Conservation (phyloP, 2,329 filamentous ascomycete genomes). For the Colletotrichum eremochloae region DNA sequence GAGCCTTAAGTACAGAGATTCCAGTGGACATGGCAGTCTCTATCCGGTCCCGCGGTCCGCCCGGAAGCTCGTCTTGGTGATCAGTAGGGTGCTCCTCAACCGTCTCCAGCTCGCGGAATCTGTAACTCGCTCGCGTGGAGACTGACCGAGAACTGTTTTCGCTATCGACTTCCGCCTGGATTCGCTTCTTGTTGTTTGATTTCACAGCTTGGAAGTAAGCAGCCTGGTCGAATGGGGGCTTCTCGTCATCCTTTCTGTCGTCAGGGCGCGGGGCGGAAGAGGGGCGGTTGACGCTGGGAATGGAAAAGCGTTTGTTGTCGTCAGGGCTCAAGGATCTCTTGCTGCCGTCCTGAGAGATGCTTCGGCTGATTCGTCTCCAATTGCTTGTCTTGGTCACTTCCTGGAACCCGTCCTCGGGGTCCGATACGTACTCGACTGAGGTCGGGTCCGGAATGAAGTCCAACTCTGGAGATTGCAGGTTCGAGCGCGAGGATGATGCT, state of each 20-base stretch:
- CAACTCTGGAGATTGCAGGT: slow-evolving; percentile 25
- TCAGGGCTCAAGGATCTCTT: slow-evolving; percentile 46
- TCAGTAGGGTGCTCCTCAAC: slow-evolving; percentile 29
- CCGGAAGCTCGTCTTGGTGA: slow-evolving; percentile 11
- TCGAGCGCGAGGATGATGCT: slow-evolving; percentile 21
- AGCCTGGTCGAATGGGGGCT: slow-evolving; percentile 13
- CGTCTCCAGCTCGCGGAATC: slow-evolving; percentile 32
- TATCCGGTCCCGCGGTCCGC: slow-evolving; percentile 24
- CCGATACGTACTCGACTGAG: slow-evolving; percentile 31
- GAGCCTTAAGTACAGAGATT: slow-evolving; percentile 2
- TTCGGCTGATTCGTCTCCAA: slow-evolving; percentile 16
- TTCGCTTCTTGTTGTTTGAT: slow-evolving; percentile 14
- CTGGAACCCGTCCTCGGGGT: slow-evolving; percentile 27
- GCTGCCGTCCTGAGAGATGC: slow-evolving; percentile 60
- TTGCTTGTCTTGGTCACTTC: slow-evolving; percentile 28
- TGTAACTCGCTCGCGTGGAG: slow-evolving; percentile 35
- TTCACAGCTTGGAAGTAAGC: slow-evolving; percentile 28
- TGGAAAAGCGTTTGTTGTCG: slow-evolving; percentile 12
- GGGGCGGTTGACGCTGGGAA: slow-evolving; percentile 2
- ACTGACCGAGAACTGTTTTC: slow-evolving; percentile 32
- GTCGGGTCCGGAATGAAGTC: slow-evolving; percentile 28
- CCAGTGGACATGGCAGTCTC: slow-evolving; percentile 24
- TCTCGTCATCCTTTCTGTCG: neutral
- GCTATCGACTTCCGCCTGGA: slow-evolving; percentile 33
- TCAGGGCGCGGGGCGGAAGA: neutral